Evolutionary conservation across 2,329 filamentous ascomycete species (phyloP).

Genomic region (Tolypocladium ophioglossoides): DNA sequence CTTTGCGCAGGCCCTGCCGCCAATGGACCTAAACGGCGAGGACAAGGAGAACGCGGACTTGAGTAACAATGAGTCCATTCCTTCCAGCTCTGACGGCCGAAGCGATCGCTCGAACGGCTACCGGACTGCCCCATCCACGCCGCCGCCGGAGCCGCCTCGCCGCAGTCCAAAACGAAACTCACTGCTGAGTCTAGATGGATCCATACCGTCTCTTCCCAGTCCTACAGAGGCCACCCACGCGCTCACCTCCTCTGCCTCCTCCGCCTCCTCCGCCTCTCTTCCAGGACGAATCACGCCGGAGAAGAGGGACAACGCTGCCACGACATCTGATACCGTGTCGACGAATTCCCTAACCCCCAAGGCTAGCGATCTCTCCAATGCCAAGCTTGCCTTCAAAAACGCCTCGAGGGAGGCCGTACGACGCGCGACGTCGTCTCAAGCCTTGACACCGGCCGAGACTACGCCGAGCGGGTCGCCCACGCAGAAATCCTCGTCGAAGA

Average conservation of each 20-base stretch:
- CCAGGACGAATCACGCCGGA: background rate
- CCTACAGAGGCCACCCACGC: background rate
- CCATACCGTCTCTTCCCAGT: background rate
- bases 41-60: background rate
- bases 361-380: background rate
- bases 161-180: conserved; percentile 17
- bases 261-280: background rate
- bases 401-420: background rate
- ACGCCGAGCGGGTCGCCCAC: background rate
- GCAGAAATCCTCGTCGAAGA: background rate
- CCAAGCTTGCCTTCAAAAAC: background rate
- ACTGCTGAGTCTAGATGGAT: conserved; percentile 3
- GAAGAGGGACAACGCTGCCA: too few relatives aligned
- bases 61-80: conserved; percentile 7
- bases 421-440: background rate
- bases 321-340: background rate
- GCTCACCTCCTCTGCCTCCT: background rate
- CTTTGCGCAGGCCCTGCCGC: background rate
- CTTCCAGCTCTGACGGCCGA: background rate
- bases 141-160: conserved; percentile 16
- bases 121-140: conserved; percentile 8
- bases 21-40: background rate
- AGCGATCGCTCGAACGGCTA: conserved; percentile 1
- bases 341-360: background rate
- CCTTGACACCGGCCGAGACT: background rate